Evolutionary conservation across 306 rosid species (phyloP).

Genomic region (Acacia acuminata): DNA sequence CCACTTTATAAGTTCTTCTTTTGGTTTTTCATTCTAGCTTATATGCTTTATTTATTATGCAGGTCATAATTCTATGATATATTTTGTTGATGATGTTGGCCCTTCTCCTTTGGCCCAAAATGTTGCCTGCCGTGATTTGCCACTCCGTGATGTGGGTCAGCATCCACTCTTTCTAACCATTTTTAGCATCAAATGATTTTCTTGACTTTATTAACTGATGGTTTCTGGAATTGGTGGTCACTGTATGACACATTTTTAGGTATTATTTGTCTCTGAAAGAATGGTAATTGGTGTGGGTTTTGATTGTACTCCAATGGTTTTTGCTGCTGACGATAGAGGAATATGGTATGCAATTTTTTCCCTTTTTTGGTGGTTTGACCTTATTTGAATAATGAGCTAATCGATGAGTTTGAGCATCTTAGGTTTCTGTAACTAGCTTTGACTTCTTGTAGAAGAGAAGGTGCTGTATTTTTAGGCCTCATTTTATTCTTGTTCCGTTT

Average conservation of each 20-base stretch:
- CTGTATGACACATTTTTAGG: slow-evolving; percentile 60
- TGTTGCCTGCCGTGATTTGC: slow-evolving; percentile 91
- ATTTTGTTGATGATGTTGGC: slow-evolving; percentile 97
- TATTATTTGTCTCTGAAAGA: slow-evolving; percentile 87
- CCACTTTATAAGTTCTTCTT: not conserved
- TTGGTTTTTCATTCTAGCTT: slow-evolving; percentile 21
- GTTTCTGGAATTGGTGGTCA: slow-evolving; percentile 43
- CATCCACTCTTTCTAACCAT: slow-evolving; percentile 72
- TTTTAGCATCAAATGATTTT: slow-evolving; percentile 25
- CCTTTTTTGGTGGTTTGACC: slow-evolving; percentile 8
- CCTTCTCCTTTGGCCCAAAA: slow-evolving; percentile 99
- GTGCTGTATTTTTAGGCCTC: slow-evolving; percentile 15
- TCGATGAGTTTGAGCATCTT: not conserved
- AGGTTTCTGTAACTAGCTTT: slow-evolving; percentile 12
- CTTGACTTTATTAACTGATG: slow-evolving; percentile 47
- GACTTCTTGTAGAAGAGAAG: slow-evolving; percentile 26
- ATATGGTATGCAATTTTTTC: slow-evolving; percentile 65
- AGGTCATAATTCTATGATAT: slow-evolving; percentile 98
- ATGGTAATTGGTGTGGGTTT: slow-evolving; percentile 87
- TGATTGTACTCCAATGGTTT: slow-evolving; percentile 95
- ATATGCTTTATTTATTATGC: slow-evolving; percentile 36
- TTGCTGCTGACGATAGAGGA: slow-evolving; percentile 92
- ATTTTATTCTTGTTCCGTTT: slow-evolving; percentile 14
- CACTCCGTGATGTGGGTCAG: slow-evolving; percentile 99
- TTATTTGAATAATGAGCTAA: not conserved